These are phyloP conservation scores for Furcasterigmium sp. DNA, from an alignment of 2,329 filamentous ascomycete genomes.

Conservation along the genomic window DNA sequence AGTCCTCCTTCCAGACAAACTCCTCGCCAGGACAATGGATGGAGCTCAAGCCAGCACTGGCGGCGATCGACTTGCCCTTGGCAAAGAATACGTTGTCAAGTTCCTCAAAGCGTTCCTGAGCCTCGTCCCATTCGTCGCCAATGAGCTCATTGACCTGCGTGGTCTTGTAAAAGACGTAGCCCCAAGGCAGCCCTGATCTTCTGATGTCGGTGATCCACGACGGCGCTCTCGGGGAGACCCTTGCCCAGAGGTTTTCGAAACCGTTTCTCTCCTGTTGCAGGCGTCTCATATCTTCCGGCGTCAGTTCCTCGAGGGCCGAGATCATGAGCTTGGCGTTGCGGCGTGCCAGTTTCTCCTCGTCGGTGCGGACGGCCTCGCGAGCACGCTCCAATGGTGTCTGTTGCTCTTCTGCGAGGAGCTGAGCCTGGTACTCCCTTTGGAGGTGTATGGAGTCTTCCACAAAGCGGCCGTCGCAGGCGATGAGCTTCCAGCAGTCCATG, in stretches of 20 bases:
- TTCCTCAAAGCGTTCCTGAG: not conserved
- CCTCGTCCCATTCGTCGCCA: slow-evolving; percentile 6
- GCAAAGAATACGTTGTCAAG: not conserved
- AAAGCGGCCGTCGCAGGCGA: not conserved
- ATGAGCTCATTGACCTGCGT: slow-evolving; percentile 5
- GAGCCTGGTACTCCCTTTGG: not conserved
- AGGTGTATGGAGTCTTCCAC: not conserved
- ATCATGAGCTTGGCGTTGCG: not conserved
- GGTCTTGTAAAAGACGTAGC: slow-evolving; percentile 12
- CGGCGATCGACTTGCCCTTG: not conserved
- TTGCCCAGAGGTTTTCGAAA: not conserved
- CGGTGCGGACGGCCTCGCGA: not conserved
- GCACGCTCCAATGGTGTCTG: not conserved
- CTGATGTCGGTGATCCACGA: not conserved
- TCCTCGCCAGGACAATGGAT: slow-evolving; percentile 1
- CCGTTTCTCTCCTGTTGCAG: not conserved
- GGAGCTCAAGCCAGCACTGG: not conserved
- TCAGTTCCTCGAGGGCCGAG: not conserved
- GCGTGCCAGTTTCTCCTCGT: not conserved
- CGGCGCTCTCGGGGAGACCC: not conserved
- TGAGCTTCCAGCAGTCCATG: not conserved
- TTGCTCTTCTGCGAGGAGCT: not conserved
- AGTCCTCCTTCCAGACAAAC: slow-evolving; percentile 1
- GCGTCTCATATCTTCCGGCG: not conserved
- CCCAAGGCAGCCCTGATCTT: slow-evolving; percentile 1